A percentile compares a stretch with the other conserved stretches of the same genome.
Evolutionary conservation across 345 rosid species (phyloP).

Genomic region (Melaleuca quinquenervia): DNA sequence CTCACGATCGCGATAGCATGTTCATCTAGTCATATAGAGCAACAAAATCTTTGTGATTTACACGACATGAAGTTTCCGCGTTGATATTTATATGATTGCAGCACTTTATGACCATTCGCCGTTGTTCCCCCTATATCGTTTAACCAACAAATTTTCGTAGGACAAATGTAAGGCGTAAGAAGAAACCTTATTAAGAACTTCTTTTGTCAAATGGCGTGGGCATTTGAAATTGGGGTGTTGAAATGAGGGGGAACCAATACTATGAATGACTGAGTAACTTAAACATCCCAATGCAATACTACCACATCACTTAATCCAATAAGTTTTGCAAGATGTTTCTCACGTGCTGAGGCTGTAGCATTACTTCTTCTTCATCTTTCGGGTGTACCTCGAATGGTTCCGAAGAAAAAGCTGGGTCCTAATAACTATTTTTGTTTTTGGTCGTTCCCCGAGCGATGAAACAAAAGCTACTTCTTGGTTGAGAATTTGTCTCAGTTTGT

Average conservation of each 20-base stretch:
- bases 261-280: neutral
- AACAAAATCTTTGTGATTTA: neutral
- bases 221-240: neutral
- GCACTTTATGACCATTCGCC: neutral
- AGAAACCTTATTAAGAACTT: neutral
- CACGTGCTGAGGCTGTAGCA: neutral
- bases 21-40: neutral
- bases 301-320: neutral
- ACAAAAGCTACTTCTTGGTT: neutral
- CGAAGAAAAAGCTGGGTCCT: neutral
- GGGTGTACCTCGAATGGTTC: neutral
- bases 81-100: neutral
- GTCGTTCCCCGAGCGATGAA: accelerated
- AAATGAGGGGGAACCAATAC: neutral
- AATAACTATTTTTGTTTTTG: neutral
- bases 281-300: neutral
- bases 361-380: neutral
- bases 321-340: neutral
- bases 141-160: neutral
- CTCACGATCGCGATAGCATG: neutral
- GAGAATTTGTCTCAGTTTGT: neutral
- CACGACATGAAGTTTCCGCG: neutral
- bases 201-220: neutral
- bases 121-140: neutral
- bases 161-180: neutral